Evolutionary conservation across 140 eudicot species (phyloP).

Genomic region (Oenanthe javanica): DNA sequence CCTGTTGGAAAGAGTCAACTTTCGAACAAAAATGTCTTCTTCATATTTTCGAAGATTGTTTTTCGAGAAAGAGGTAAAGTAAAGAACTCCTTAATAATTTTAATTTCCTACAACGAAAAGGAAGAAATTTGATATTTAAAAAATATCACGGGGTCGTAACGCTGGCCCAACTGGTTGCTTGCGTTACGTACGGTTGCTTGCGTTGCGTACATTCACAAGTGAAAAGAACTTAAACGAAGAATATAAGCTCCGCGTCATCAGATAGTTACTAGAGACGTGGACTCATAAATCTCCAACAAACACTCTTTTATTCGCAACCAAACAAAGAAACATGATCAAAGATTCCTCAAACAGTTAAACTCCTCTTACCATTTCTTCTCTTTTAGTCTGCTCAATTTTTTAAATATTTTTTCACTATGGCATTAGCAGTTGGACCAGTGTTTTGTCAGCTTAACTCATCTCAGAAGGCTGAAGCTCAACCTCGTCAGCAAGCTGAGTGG

Average conservation of each 20-base stretch:
- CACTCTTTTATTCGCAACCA: background rate
- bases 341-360: too few species aligned
- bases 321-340: background rate
- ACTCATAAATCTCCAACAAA: background rate
- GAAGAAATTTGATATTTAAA: too few species aligned
- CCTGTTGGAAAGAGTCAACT: too few species aligned
- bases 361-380: background rate
- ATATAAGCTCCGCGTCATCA: background rate
- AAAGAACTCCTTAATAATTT: too few species aligned
- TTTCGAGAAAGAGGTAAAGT: too few species aligned
- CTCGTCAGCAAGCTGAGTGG: slow-evolving; percentile 23
- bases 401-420: slow-evolving; percentile 23
- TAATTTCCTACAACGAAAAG: too few species aligned
- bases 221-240: slow-evolving; percentile 4
- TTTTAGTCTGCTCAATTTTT: background rate
- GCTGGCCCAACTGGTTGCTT: background rate
- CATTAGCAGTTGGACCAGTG: slow-evolving; percentile 46
- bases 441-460: slow-evolving; percentile 37
- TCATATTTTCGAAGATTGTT: too few species aligned
- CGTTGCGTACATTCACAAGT: background rate
- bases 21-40: too few species aligned
- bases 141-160: too few species aligned
- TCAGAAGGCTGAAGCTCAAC: slow-evolving; percentile 24
- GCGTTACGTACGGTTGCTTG: background rate
- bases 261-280: background rate